phyloP scores from a whole-genome alignment of 331 rosid genomes.

The Telfairia occidentalis region DNA sequence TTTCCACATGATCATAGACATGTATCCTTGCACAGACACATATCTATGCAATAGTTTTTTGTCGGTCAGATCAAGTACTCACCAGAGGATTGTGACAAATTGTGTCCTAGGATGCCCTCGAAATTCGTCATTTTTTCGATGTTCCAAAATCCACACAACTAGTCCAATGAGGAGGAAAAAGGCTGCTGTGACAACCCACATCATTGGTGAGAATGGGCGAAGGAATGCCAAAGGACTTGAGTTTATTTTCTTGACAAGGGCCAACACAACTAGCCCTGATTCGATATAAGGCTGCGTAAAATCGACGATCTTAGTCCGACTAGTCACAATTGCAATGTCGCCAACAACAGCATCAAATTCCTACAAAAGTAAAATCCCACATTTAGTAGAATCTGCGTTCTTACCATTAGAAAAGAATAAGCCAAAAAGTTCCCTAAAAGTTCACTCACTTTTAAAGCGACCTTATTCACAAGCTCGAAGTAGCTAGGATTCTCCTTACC shows the following conservation, averaged over 20 bases:
- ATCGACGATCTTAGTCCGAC: constrained; percentile 30
- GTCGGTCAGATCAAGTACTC: not conserved
- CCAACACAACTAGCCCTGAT: constrained; percentile 37
- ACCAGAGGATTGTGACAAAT: constrained; percentile 31
- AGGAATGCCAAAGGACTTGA: constrained; percentile 32
- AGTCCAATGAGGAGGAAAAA: constrained; percentile 28
- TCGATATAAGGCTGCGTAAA: constrained; percentile 35
- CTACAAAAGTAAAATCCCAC: constrained; percentile 15
- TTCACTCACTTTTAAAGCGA: constrained; percentile 31
- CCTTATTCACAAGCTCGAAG: constrained; percentile 19
- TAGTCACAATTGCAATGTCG: constrained; percentile 32
- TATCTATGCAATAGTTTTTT: not conserved
- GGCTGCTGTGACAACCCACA: constrained; percentile 28
- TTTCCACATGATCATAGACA: not conserved
- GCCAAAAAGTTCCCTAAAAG: not conserved
- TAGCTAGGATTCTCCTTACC: constrained; percentile 35
- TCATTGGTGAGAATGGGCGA: constrained; percentile 27
- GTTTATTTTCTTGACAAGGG: constrained; percentile 17
- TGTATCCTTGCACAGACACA: not conserved
- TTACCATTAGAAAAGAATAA: not conserved
- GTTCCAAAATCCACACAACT: constrained; percentile 39
- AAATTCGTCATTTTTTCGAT: constrained; percentile 29
- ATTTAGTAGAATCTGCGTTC: not conserved
- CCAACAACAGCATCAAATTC: constrained; percentile 38
- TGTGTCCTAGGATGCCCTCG: constrained; percentile 32